Conservation (phyloP, 78 protist genomes). For the Dictyostelium intermedium region DNA sequence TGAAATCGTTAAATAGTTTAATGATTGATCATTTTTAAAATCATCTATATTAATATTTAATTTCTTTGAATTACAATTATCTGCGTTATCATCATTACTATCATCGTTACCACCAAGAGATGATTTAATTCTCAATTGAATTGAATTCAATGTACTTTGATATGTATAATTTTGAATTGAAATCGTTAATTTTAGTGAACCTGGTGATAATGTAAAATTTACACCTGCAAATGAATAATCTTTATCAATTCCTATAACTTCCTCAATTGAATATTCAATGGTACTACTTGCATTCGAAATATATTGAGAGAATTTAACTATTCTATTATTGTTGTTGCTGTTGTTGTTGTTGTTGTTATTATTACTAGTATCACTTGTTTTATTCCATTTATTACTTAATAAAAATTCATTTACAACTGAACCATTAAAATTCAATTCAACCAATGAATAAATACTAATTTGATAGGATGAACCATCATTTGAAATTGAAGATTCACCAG, state of each 20-base stretch:
- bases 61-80: neutral
- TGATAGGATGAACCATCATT: neutral
- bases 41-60: neutral
- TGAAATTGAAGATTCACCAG: neutral
- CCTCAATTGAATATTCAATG: neutral
- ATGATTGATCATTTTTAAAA: neutral
- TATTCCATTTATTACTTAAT: neutral
- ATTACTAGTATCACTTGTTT: too few relatives aligned
- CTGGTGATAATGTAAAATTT: neutral
- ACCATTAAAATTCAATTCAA: neutral
- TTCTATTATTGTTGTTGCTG: neutral
- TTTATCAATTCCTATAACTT: neutral
- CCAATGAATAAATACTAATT: neutral
- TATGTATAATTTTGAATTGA: neutral
- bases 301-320: neutral
- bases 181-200: neutral
- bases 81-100: neutral
- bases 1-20: neutral
- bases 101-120: neutral
- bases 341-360: neutral
- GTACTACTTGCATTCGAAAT: neutral
- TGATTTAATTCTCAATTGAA: conserved; percentile 10
- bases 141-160: neutral
- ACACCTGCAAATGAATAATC: neutral
- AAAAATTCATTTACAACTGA: neutral